Evolutionary conservation across 441 rosid species (phyloP), one percentile per base, ranked within the genome.

Genomic region (Adansonia gregorii): DNA sequence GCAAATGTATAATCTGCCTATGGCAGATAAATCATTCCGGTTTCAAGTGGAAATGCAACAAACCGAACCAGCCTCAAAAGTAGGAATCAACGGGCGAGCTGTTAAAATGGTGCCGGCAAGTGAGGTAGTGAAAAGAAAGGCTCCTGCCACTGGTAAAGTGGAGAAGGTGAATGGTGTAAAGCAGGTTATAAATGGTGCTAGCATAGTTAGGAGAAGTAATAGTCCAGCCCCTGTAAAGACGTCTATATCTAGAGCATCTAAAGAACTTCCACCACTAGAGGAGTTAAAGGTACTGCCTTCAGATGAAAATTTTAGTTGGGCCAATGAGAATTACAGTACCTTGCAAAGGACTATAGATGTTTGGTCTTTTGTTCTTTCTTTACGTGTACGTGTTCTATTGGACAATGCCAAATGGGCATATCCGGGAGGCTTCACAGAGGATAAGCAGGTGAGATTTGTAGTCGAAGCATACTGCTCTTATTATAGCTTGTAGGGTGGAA

Each of bases 261-360:
- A 75, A 46, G 83, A 85, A 75, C 88, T 93, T 85, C 97, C 97
- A 45, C 92, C 89, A 0, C 43, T 88, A 58, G 98, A 92, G 70
- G 95, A 81, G 72, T 86, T 87, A 61, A 88, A 86, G 66, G 90
- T 88, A 88, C 87, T 95, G 74, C 98, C 96, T 46, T 85, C 97
- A 1, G 99, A 95, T 82, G 99, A 95, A 89, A 89, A 88, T 60
- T 95, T 93, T 87, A 92, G 95, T 84, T 95, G 99, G 99, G 98
- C 98, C 35, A 86, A 89, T 81, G 97, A 93, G 86, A 95, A 92
- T 68, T 95, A 95, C 69, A 95, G 83, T 80, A 82, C 88, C 35
- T 67, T 80, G 80, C 98, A 90, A 76, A 91, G 99, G 79, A 90
- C 84, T 74, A 73, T 89, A 58, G 99, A 95, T 85, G 89, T 95